Evolutionary conservation across 257 asterid species (phyloP), one percentile per base, ranked within the genome.

Genomic region (Solanum bulbocastanum): DNA sequence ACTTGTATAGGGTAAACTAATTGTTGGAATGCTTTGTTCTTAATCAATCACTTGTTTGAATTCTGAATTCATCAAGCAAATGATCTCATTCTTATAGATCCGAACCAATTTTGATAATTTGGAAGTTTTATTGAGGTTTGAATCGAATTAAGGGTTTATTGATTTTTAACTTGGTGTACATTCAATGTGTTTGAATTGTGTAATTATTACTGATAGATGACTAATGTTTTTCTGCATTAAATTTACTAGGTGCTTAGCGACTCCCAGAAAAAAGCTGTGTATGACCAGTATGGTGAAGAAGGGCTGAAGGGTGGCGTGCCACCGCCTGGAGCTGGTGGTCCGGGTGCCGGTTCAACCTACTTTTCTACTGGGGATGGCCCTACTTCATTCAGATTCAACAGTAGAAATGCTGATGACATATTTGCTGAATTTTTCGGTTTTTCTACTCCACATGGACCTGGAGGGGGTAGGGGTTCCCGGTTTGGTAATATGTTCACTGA

Each of bases 271-370:
- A 90, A 90, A 71, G 42, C 90, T n/a, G 90, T 92, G 71, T 92
- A 89, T 89, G 94, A 92, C 86, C 92, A 88, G 39, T 92, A 79
- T 33, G 95, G 94, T 58, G 95, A 93, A 85, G 95, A 91, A 44
- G 95, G 95, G 58, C 46, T 93, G 36, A 90, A 89, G 87, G 91
- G 91, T 33, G 92, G 90, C 83, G 89, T 83, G 10, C 93, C 92
- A 4, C 94, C 92, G 20, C 92, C 92, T 15, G 93, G 84, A 35
- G 88, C 93, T 78, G 92, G 88, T 30, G 93, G 90, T 18, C 78
- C 90, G 0, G 90, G 91, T 15, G 89, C 88, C 13, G 91, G 93
- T 4, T 14, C 90, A 36, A 46, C 89, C 72, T 88, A 5, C 85
- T 92, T 90, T 87, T 90, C 91, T 25, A 58, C 87, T 32, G 93